Conservation (phyloP, 2,329 filamentous ascomycete species). For the Fragosphaeria purpurea region DNA sequence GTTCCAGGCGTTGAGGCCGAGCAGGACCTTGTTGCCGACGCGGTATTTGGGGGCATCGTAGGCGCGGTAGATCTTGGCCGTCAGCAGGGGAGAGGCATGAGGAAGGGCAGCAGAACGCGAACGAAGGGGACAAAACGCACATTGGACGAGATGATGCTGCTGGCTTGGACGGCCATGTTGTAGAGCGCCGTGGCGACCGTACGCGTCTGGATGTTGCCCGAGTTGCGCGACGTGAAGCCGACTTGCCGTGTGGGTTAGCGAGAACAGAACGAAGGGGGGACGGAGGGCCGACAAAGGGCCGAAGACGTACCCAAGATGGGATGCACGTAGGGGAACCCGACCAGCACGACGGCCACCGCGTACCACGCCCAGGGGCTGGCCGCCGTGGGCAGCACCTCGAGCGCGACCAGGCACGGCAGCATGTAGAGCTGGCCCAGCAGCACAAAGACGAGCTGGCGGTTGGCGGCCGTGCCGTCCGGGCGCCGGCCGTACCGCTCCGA, state of each 20-base stretch:
- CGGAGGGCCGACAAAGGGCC: background rate
- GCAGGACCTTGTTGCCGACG: slow-evolving; percentile 29
- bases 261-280: too few relatives aligned
- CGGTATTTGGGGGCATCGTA: slow-evolving; percentile 39
- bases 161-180: slow-evolving; percentile 43
- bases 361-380: slow-evolving; percentile 35
- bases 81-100: background rate
- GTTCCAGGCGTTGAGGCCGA: slow-evolving; percentile 28
- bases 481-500: slow-evolving; percentile 23
- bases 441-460: slow-evolving; percentile 32
- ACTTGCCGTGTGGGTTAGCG: slow-evolving; percentile 25
- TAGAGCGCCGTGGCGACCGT: slow-evolving; percentile 52
- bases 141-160: slow-evolving; percentile 32
- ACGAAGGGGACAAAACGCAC: slow-evolving; percentile 10
- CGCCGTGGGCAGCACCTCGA: slow-evolving; percentile 27
- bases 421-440: slow-evolving; percentile 39
- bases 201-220: slow-evolving; percentile 50
- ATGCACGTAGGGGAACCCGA: slow-evolving; percentile 38
- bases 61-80: slow-evolving; percentile 19
- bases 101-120: background rate
- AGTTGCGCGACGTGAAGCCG: slow-evolving; percentile 51
- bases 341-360: slow-evolving; percentile 31
- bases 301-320: slow-evolving; percentile 20
- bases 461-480: slow-evolving; percentile 16
- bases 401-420: slow-evolving; percentile 37